A percentile compares a stretch with the other conserved stretches of the same genome.
Evolutionary conservation across 2,329 filamentous ascomycete species (phyloP).

Genomic region (Penicillium sclerotigenum): DNA sequence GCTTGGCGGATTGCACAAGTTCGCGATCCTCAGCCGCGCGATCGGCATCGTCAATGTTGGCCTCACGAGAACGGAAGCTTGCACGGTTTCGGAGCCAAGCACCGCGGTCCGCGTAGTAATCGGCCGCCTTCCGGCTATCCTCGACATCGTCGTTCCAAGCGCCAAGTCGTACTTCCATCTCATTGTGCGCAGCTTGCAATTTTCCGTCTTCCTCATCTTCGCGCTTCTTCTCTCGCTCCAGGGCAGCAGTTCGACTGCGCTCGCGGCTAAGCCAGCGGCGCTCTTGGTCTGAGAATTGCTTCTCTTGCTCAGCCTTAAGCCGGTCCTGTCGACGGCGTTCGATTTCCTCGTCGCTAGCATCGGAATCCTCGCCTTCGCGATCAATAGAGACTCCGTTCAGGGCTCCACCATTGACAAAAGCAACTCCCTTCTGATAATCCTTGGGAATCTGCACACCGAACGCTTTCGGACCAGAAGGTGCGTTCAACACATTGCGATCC

Average conservation of each 20-base stretch:
- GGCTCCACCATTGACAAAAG: constrained; percentile 76
- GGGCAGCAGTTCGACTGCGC: constrained; percentile 73
- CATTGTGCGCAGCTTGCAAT: constrained; percentile 60
- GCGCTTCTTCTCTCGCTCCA: constrained; percentile 79
- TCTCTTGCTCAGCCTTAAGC: constrained; percentile 71
- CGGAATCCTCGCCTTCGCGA: constrained; percentile 79
- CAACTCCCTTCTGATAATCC: constrained; percentile 72
- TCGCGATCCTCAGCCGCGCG: constrained; percentile 75
- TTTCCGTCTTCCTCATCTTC: constrained; percentile 72
- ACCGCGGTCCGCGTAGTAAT: constrained; percentile 84
- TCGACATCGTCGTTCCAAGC: constrained; percentile 94
- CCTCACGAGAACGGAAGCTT: constrained; percentile 69
- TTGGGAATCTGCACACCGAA: constrained; percentile 62
- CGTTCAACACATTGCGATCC: constrained; percentile 65
- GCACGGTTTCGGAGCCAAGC: constrained; percentile 81
- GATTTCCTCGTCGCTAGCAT: constrained; percentile 83
- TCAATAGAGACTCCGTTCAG: constrained; percentile 60
- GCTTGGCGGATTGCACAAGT: constrained; percentile 62
- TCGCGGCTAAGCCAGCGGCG: constrained; percentile 89
- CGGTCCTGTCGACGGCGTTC: constrained; percentile 69
- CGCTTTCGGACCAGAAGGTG: constrained; percentile 68
- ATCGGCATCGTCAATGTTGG: constrained; percentile 75
- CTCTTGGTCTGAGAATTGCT: constrained; percentile 78
- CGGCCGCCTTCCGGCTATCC: constrained; percentile 64
- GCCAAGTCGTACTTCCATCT: constrained; percentile 67